Evolutionary conservation across 306 rosid species (phyloP), one percentile per base, ranked within the genome.

Genomic region (Vachellia collinsii): DNA sequence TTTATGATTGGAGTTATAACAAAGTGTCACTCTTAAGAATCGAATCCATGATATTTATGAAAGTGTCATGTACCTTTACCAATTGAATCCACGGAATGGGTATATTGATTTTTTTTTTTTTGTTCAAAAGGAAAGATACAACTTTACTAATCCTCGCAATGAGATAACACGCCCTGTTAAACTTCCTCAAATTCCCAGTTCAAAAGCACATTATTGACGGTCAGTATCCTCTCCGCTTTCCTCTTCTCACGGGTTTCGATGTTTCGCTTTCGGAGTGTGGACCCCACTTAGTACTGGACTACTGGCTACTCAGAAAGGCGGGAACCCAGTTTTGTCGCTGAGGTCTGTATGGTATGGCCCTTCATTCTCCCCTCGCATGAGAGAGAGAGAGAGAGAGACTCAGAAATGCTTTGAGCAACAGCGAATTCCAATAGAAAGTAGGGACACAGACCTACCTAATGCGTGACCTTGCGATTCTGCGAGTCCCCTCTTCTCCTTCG

Each of bases 311-410:
- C 88, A 78, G 81, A 84, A 89, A 88, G 95, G 99, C 97, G 97
- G 97, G 98, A 94, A 90, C 92, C 87, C 90, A 81, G 87, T 80
- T 89, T 85, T 87, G 90, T 88, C 92, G 70, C 86, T 46, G 80
- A 84, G 89, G 85, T 42, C 77, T 80, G 84, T 76, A 20, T 22
- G 29, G 29, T 53, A 53, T 53, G 59, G 25, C 62, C 65, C 65
- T 8, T 23, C 19, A 16, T 41, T 47, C 11, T 14, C 50, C 65
- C 17, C 41, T 70, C 71, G 70, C 75, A 66, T 77, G 58, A 16
- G 84, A n/a, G 63, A n/a, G 25, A 54, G 62, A 80, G 76, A 85
- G 76, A 85, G 81, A 84, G 76, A 81, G 20, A n/a, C 4, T 9
- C 62, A 84, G 76, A 81, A n/a, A n/a, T 10, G n/a, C 62, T 22